These are phyloP conservation scores for Vicia faba DNA, from an alignment of 306 rosid genomes.

Conservation along the genomic window DNA sequence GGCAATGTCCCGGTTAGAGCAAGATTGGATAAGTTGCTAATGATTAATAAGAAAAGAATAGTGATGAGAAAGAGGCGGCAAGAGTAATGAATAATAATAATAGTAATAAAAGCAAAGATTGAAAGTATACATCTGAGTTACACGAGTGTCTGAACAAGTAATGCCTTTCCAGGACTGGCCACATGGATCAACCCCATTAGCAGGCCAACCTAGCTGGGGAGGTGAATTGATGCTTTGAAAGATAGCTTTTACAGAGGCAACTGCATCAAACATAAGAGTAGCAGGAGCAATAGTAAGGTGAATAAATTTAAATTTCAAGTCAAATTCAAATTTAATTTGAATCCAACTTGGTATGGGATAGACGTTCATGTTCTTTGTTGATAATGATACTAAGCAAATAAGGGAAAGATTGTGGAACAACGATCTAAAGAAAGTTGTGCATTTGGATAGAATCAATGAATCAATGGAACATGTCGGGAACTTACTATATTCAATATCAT, in stretches of 20 bases:
- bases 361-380: no score
- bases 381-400: no score
- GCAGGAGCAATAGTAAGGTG: no score
- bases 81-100: neutral
- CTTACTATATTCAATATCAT: no score
- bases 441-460: no score
- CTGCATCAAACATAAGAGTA: no score
- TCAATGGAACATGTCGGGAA: no score
- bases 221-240: slow-evolving; percentile 61
- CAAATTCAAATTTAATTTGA: no score
- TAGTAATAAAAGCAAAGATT: slow-evolving; percentile 27
- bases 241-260: slow-evolving; percentile 55
- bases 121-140: slow-evolving; percentile 72
- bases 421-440: no score
- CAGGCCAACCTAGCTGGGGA: slow-evolving; percentile 76
- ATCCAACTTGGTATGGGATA: no score
- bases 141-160: slow-evolving; percentile 68
- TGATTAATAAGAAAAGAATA: slow-evolving; percentile 35
- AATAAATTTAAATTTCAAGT: no score
- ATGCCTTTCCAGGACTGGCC: slow-evolving; percentile 91
- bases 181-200: slow-evolving; percentile 78
- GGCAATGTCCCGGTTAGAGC: slow-evolving; percentile 66
- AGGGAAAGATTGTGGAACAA: no score
- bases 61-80: slow-evolving; percentile 34
- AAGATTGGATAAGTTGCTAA: slow-evolving; percentile 69